Percentiles rank a stretch among this genome's conserved stretches.
Evolutionary conservation across 2,329 filamentous ascomycete species (phyloP).

Genomic region (Knufia fluminis): DNA sequence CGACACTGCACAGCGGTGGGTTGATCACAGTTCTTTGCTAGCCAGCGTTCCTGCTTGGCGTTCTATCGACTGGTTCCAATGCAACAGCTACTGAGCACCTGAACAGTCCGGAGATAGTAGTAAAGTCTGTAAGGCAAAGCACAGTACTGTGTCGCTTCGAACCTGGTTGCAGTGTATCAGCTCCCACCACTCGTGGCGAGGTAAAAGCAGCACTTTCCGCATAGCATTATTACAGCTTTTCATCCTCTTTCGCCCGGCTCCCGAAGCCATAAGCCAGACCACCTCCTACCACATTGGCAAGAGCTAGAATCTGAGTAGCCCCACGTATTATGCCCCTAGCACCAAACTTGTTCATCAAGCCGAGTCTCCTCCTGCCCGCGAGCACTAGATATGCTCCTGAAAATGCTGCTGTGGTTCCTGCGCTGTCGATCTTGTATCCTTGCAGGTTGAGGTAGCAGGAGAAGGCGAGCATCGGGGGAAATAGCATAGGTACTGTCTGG

Average conservation of each 20-base stretch:
- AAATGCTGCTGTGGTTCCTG: constrained; percentile 56
- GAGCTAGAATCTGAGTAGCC: constrained; percentile 37
- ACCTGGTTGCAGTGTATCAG: too few species aligned
- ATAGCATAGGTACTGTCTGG: constrained; percentile 56
- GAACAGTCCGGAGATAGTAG: too few species aligned
- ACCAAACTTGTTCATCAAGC: constrained; percentile 37
- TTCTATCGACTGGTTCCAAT: too few species aligned
- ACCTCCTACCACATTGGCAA: constrained; percentile 38
- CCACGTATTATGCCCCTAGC: constrained; percentile 37
- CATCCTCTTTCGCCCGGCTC: constrained; percentile 31
- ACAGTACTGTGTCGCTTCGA: too few species aligned
- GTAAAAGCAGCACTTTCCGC: too few species aligned
- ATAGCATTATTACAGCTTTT: too few species aligned
- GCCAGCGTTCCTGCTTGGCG: too few species aligned
- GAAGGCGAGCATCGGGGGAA: constrained; percentile 57
- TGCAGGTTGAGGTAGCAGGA: constrained; percentile 57
- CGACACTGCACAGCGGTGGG: too few species aligned
- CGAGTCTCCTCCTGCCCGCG: constrained; percentile 47
- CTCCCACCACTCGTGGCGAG: too few species aligned
- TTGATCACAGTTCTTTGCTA: too few species aligned
- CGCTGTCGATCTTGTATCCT: constrained; percentile 53
- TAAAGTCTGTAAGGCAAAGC: too few species aligned
- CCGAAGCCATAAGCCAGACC: constrained; percentile 39
- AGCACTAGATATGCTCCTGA: constrained; percentile 56
- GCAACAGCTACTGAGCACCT: too few species aligned